phyloP scores from a whole-genome alignment of 2,329 filamentous ascomycete species.

The Pseudocercospora crystallina region DNA sequence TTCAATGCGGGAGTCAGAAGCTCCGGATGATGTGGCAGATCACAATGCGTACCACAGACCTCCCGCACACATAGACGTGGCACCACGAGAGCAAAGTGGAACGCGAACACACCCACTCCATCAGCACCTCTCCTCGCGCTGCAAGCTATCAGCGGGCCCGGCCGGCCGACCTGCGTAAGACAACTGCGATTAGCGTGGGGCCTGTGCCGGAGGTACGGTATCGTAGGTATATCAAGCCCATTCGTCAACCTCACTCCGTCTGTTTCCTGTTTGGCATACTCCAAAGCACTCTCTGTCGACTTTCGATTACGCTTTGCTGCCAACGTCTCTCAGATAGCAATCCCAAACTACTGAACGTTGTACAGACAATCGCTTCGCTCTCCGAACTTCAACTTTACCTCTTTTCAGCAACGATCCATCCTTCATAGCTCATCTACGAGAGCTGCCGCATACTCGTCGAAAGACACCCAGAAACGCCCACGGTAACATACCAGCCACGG shows the following conservation, averaged over 20 bases:
- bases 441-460: constrained; percentile 17
- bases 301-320: neutral
- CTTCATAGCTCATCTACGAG: neutral
- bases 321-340: constrained; percentile 3
- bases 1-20: too few relatives aligned
- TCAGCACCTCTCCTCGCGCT: too few relatives aligned
- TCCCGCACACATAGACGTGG: too few relatives aligned
- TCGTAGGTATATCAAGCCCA: constrained; percentile 9
- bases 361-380: neutral
- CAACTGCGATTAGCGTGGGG: too few relatives aligned
- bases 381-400: neutral
- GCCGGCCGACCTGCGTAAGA: too few relatives aligned
- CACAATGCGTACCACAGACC: too few relatives aligned
- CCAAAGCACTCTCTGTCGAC: neutral
- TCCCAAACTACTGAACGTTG: constrained; percentile 3
- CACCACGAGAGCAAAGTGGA: too few relatives aligned
- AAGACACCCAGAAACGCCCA: constrained; percentile 3
- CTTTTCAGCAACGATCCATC: neutral
- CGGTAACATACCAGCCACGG: constrained; percentile 10
- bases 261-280: neutral
- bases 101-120: too few relatives aligned
- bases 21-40: too few relatives aligned
- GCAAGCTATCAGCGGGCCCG: too few relatives aligned
- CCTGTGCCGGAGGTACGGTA: too few relatives aligned
- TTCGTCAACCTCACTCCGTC: constrained; percentile 6